Evolutionary conservation across 441 rosid genomes (phyloP), one percentile per base, ranked within the genome.

Genomic region (Croton laevigatus): DNA sequence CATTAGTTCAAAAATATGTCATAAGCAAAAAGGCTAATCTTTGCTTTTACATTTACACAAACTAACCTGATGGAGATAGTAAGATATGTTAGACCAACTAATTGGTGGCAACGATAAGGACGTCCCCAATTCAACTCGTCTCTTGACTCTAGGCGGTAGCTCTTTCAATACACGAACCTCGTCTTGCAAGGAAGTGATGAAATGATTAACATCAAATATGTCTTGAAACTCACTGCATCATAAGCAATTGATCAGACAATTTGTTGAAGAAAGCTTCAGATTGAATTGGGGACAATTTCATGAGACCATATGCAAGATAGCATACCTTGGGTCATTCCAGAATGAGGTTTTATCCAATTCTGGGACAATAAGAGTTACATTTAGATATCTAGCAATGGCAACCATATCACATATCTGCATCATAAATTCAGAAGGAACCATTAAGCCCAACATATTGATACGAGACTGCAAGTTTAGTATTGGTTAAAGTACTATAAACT

Each of bases 51-150:
- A 51, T 38, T 59, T 32, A 11, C 19, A 52, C 16, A 42, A 74
- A 71, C 71, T 36, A 71, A 89, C 97, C 96, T 86, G 93, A 57
- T 87, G 81, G 55, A 51, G 84, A 70, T 93, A 91, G 79, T 93
- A 93, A 55, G 96, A 89, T 51, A 91, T 86, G 82, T 86, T 89
- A 36, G 98, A 93, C 98, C 98, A 93, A 85, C 98, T 93, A 64
- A 89, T 68, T 11, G 98, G 98, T 6, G 98, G 91, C 91, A 93
- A 81, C 48, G 89, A 79, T 72, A 85, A 83, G 70, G 81, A 84
- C 76, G 75, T 53, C 32, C 94, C 96, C 64, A 72, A 69, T 79
- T 87, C 87, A 62, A 88, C 85, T 73, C 93, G 82, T 78, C 71
- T 84, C 84, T 89, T 91, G 36, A 93, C 84, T 82, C 91, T 81